Conservation (phyloP, 176 grass and related monocot species). For the Triticum urartu region DNA sequence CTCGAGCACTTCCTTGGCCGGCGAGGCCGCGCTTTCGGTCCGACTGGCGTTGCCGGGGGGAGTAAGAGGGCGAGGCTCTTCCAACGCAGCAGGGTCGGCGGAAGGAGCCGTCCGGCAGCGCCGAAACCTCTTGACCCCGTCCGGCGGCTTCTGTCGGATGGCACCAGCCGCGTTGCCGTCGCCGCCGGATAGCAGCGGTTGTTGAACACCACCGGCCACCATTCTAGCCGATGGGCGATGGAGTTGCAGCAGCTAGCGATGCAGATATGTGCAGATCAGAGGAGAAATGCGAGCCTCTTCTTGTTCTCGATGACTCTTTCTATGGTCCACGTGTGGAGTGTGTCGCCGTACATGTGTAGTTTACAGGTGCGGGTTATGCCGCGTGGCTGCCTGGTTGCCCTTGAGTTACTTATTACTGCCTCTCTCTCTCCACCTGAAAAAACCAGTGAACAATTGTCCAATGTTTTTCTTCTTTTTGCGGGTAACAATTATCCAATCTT, state of each 20-base stretch:
- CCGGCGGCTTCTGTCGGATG: neutral
- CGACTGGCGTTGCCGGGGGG: neutral
- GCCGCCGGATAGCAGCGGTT: neutral
- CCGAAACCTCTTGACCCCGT: slow-evolving; percentile 22
- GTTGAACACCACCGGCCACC: neutral
- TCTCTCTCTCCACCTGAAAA: too few species aligned
- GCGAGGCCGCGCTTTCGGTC: neutral
- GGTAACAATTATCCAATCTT: too few species aligned
- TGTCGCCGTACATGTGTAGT: neutral
- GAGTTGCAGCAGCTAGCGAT: neutral
- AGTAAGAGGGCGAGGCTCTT: neutral
- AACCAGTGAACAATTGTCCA: too few species aligned
- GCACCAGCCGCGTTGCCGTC: neutral
- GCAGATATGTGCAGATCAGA: neutral
- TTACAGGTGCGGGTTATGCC: neutral
- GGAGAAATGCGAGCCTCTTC: too few species aligned
- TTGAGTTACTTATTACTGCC: too few species aligned
- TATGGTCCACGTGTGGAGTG: neutral
- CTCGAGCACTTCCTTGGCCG: neutral
- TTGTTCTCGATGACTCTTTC: neutral
- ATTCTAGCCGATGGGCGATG: neutral
- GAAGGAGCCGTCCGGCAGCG: slow-evolving; percentile 30
- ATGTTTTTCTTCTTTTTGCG: too few species aligned
- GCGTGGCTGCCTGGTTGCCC: neutral
- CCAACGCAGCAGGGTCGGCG: neutral